These are phyloP conservation scores for Ostreobium quekettii DNA, from an alignment of 139 green algal species.

Conservation along the genomic window DNA sequence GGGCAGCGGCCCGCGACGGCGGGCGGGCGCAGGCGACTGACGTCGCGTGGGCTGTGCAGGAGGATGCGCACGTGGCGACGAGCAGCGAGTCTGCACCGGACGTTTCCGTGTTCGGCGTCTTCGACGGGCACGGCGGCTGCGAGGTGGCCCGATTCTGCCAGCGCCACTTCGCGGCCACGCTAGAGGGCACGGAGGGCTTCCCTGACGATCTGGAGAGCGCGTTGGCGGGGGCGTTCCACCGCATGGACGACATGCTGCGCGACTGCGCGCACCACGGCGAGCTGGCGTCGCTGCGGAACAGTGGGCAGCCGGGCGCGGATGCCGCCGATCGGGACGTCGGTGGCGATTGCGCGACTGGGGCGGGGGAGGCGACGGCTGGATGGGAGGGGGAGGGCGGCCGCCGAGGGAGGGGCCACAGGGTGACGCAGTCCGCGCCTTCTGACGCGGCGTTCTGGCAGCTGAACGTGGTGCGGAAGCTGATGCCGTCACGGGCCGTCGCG, in stretches of 20 bases:
- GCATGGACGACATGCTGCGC: constrained; percentile 68
- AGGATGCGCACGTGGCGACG: neutral
- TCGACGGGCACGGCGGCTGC: constrained; percentile 75
- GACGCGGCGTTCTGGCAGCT: constrained; percentile 30
- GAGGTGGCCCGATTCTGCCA: constrained; percentile 86
- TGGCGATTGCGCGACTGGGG: too few species aligned
- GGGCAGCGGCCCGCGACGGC: too few species aligned
- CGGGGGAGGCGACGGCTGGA: constrained; percentile 1
- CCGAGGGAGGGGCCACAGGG: too few species aligned
- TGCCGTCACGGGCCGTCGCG: too few species aligned
- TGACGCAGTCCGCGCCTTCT: too few species aligned
- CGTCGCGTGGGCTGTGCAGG: neutral
- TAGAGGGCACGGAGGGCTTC: constrained; percentile 50
- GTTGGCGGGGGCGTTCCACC: constrained; percentile 53
- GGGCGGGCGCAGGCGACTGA: constrained; percentile 45
- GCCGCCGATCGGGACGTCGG: too few species aligned
- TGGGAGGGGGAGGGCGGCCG: neutral
- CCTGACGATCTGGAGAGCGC: constrained; percentile 45
- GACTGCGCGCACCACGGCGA: constrained; percentile 45
- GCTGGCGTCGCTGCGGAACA: constrained; percentile 8
- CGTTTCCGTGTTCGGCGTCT: constrained; percentile 78
- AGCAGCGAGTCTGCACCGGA: constrained; percentile 32
- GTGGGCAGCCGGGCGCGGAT: too few species aligned
- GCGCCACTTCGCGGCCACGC: constrained; percentile 59
- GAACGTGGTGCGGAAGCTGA: constrained; percentile 29